Evolutionary conservation across 345 rosid species (phyloP).

Genomic region (Erysimum cheiranthoides): DNA sequence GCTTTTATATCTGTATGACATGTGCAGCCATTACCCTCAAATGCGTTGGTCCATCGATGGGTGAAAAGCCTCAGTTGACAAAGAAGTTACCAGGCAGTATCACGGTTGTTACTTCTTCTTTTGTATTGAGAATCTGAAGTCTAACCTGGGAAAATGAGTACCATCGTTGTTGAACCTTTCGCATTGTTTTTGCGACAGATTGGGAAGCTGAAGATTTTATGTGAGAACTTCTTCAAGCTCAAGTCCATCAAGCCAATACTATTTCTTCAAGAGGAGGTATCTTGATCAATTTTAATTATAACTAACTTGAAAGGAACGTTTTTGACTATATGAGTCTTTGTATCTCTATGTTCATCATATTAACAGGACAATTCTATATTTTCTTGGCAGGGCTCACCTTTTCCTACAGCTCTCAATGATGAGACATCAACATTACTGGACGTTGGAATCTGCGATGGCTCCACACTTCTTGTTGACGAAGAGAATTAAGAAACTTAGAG

Average conservation of each 20-base stretch:
- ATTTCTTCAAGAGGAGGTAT: constrained; percentile 78
- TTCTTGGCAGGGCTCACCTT: constrained; percentile 70
- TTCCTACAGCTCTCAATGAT: constrained; percentile 72
- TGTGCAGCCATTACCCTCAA: constrained; percentile 79
- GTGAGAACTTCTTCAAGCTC: constrained; percentile 80
- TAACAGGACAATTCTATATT: background rate
- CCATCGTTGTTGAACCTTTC: background rate
- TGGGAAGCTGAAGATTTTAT: constrained; percentile 82
- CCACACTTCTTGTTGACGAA: constrained; percentile 78
- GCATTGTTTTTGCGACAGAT: constrained; percentile 51
- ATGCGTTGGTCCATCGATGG: constrained; percentile 81
- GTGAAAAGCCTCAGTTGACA: constrained; percentile 75
- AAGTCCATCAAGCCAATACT: constrained; percentile 61
- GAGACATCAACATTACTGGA: constrained; percentile 78
- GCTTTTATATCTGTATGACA: background rate
- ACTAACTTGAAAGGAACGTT: background rate
- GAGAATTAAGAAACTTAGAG: constrained; percentile 46
- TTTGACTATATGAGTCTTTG: background rate
- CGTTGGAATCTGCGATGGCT: constrained; percentile 64
- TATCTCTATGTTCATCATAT: background rate
- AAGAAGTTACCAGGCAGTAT: constrained; percentile 89
- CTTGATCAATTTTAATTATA: background rate
- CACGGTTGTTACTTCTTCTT: constrained; percentile 56
- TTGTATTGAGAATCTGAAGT: background rate
- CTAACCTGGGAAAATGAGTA: background rate